Evolutionary conservation across 2,329 filamentous ascomycete genomes (phyloP).

Genomic region (Verticillium longisporum): DNA sequence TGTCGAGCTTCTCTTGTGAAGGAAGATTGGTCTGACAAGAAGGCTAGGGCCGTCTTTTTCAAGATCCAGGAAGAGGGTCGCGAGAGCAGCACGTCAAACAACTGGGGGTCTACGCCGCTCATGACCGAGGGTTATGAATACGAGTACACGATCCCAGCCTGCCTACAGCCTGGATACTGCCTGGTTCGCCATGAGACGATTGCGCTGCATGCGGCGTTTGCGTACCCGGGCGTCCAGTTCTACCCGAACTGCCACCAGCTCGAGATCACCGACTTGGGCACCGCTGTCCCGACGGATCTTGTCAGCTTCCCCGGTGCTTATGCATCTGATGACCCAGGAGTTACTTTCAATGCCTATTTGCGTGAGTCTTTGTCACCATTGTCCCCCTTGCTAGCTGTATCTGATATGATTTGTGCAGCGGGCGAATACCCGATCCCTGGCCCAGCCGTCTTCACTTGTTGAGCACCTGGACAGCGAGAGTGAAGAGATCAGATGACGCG

Average conservation of each 20-base stretch:
- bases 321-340: slow-evolving; percentile 38
- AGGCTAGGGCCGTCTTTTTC: slow-evolving; percentile 42
- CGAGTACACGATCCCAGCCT: slow-evolving; percentile 47
- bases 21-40: slow-evolving; percentile 8
- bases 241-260: slow-evolving; percentile 54
- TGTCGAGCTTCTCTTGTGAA: not conserved
- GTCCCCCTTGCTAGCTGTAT: not conserved
- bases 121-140: slow-evolving; percentile 35
- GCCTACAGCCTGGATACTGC: slow-evolving; percentile 46
- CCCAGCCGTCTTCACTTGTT: slow-evolving; percentile 39
- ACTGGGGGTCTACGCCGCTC: slow-evolving; percentile 36
- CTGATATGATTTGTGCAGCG: slow-evolving; percentile 15
- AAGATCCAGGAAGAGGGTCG: slow-evolving; percentile 44
- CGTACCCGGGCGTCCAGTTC: slow-evolving; percentile 48
- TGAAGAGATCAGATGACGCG: not conserved
- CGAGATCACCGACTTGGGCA: slow-evolving; percentile 42
- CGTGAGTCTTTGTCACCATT: slow-evolving; percentile 19
- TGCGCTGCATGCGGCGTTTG: slow-evolving; percentile 40
- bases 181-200: slow-evolving; percentile 53
- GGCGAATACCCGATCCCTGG: slow-evolving; percentile 37
- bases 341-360: slow-evolving; percentile 46
- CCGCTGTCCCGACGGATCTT: slow-evolving; percentile 28
- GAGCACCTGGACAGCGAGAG: too few species aligned
- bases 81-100: slow-evolving; percentile 36
- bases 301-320: slow-evolving; percentile 52